These are phyloP conservation scores for Pseudohalonectria lignicola DNA, from an alignment of 2,329 filamentous ascomycete genomes.

Conservation along the genomic window DNA sequence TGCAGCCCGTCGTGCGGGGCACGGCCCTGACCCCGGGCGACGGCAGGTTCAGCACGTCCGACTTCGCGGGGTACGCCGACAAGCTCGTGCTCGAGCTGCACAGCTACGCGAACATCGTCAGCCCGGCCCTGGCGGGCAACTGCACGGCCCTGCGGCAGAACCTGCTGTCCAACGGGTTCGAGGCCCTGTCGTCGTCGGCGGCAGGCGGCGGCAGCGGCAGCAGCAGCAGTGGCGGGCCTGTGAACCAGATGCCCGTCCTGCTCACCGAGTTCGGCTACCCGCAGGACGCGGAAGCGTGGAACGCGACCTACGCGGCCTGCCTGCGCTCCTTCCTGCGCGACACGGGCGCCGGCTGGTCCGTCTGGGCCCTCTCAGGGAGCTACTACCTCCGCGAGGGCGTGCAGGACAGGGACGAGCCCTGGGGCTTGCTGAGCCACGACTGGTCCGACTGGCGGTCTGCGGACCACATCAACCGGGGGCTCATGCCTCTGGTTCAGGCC, in stretches of 20 bases:
- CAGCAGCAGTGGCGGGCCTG: not conserved
- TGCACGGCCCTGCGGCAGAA: conserved; percentile 27
- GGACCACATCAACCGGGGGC: not conserved
- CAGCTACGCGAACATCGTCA: conserved; percentile 30
- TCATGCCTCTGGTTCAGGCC: not conserved
- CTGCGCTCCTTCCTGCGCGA: conserved; percentile 20
- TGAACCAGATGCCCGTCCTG: conserved; percentile 1
- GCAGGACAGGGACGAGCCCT: conserved; percentile 4
- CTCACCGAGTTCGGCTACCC: conserved; percentile 21
- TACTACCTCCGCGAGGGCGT: conserved; percentile 4
- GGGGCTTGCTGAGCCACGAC: conserved; percentile 6
- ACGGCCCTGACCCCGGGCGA: conserved; percentile 27
- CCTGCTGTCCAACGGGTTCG: conserved; percentile 32
- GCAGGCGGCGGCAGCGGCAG: not conserved
- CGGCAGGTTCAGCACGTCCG: conserved; percentile 20
- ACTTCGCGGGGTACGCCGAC: conserved; percentile 26
- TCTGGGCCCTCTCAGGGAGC: conserved; percentile 5
- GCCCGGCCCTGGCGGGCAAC: conserved; percentile 13
- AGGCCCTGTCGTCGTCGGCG: conserved; percentile 17
- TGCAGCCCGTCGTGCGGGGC: conserved; percentile 29
- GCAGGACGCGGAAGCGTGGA: conserved; percentile 15
- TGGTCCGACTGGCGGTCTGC: conserved; percentile 5
- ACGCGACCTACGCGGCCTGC: conserved; percentile 22
- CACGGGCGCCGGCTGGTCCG: conserved; percentile 6
- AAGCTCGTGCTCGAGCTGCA: conserved; percentile 39